A percentile compares a stretch with the other conserved stretches of the same genome.
Evolutionary conservation across 805 yeast genomes (phyloP).

Genomic region (Maudiozyma serrabonitensis): DNA sequence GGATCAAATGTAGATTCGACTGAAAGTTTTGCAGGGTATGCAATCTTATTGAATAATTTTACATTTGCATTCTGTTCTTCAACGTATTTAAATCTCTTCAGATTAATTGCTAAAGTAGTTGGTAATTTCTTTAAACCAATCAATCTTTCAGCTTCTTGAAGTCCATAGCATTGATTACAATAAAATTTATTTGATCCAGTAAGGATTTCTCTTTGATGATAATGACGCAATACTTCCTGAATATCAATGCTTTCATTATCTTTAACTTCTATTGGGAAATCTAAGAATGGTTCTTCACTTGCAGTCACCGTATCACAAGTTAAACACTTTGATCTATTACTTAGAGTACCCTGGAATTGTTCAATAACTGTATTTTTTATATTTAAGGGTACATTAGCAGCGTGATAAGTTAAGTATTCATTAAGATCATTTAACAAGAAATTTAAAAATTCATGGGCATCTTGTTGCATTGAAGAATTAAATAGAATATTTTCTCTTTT

Average conservation of each 20-base stretch:
- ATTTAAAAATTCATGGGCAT: constrained; percentile 93
- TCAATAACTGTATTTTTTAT: constrained; percentile 47
- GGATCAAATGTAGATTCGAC: constrained; percentile 43
- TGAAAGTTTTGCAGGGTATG: constrained; percentile 65
- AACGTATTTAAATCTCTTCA: constrained; percentile 86
- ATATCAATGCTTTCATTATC: constrained; percentile 64
- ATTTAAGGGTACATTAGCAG: background rate
- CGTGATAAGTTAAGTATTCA: constrained; percentile 21
- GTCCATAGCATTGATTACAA: constrained; percentile 81
- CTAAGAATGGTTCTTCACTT: constrained; percentile 79
- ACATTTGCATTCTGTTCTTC: constrained; percentile 74
- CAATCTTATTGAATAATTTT: constrained; percentile 76
- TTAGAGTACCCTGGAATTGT: constrained; percentile 74
- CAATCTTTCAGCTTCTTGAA: constrained; percentile 89
- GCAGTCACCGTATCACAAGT: constrained; percentile 77
- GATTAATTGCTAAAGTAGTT: constrained; percentile 66
- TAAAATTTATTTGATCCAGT: constrained; percentile 84
- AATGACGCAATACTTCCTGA: constrained; percentile 35
- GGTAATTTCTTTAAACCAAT: constrained; percentile 76
- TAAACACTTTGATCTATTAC: constrained; percentile 82
- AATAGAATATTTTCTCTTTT: constrained; percentile 79
- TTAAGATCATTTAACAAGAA: constrained; percentile 72
- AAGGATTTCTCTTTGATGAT: constrained; percentile 76
- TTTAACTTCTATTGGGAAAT: constrained; percentile 75
- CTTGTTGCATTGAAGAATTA: constrained; percentile 91